Percentiles rank a stretch among this genome's conserved stretches.
These are phyloP conservation scores for Chaetomium cochliodes DNA, from an alignment of 495 filamentous ascomycete species.

Conservation along the genomic window DNA sequence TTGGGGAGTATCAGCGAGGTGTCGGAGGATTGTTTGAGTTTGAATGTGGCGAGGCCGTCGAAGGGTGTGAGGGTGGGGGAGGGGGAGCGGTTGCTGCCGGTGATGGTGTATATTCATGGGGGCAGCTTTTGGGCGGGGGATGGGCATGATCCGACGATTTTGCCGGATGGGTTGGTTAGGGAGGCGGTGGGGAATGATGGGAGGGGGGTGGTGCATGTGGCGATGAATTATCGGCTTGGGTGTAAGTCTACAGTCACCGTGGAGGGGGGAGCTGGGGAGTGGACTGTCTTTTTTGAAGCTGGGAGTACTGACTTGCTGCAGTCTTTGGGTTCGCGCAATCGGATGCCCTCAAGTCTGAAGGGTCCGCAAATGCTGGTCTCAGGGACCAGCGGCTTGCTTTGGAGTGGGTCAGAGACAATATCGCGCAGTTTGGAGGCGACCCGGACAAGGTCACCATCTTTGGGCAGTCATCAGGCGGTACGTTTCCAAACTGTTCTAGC, in stretches of 20 bases:
- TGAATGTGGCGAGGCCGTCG: conserved; percentile 9
- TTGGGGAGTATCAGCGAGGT: background rate
- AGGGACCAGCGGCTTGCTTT: conserved; percentile 44
- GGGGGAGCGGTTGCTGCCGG: background rate
- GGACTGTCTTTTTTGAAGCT: too few species aligned
- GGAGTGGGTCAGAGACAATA: conserved; percentile 58
- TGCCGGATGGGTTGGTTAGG: conserved; percentile 1
- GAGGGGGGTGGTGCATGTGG: background rate
- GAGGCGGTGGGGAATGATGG: conserved; percentile 5
- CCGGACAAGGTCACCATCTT: conserved; percentile 50
- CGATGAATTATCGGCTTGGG: conserved; percentile 6
- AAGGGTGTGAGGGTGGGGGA: too few species aligned
- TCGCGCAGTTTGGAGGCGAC: conserved; percentile 51
- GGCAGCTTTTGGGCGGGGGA: conserved; percentile 6
- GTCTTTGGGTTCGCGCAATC: conserved; percentile 9
- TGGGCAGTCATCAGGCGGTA: conserved; percentile 53
- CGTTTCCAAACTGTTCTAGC: too few species aligned
- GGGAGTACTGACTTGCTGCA: background rate
- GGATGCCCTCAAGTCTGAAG: background rate
- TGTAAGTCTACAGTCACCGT: too few species aligned
- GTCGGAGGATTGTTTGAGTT: conserved; percentile 2
- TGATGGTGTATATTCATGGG: conserved; percentile 7
- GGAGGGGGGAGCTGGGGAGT: background rate
- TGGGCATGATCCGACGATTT: conserved; percentile 2
- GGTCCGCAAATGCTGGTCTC: conserved; percentile 48